Evolutionary conservation across 371 early-diverging fungal species (phyloP).

Genomic region (Mucor lusitanicus): DNA sequence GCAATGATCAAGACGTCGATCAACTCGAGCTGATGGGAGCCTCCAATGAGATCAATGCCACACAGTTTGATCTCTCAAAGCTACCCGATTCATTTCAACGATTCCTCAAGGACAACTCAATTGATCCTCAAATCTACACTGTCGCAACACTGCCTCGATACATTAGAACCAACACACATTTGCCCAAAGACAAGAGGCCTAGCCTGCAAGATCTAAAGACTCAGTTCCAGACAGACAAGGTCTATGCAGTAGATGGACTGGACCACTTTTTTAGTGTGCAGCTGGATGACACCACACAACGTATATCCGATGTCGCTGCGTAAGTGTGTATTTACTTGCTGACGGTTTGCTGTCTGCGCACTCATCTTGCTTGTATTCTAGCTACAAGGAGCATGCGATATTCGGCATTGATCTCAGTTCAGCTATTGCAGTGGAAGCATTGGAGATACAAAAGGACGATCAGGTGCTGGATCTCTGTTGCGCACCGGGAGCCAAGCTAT

Average conservation of each 20-base stretch:
- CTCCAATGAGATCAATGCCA: neutral
- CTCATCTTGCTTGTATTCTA: neutral
- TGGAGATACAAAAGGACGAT: slow-evolving; percentile 60
- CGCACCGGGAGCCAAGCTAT: slow-evolving; percentile 85
- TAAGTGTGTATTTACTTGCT: slow-evolving; percentile 10
- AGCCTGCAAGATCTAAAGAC: slow-evolving; percentile 42
- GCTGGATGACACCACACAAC: slow-evolving; percentile 9
- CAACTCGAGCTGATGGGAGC: neutral
- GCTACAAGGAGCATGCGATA: slow-evolving; percentile 48
- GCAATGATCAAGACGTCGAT: neutral
- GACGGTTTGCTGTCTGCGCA: neutral
- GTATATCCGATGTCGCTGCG: slow-evolving; percentile 48
- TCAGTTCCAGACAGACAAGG: slow-evolving; percentile 42
- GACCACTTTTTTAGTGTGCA: slow-evolving; percentile 40
- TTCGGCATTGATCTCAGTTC: slow-evolving; percentile 90
- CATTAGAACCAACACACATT: slow-evolving; percentile 63
- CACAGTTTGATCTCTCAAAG: slow-evolving; percentile 39
- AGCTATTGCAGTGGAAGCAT: slow-evolving; percentile 67
- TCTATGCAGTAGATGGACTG: slow-evolving; percentile 33
- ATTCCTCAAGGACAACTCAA: slow-evolving; percentile 66
- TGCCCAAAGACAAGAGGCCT: slow-evolving; percentile 32
- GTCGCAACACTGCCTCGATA: slow-evolving; percentile 68
- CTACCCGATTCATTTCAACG: slow-evolving; percentile 59
- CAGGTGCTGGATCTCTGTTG: slow-evolving; percentile 85
- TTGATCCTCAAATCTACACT: slow-evolving; percentile 67